Evolutionary conservation across 108 stramenopile genomes (phyloP), one percentile per base, ranked within the genome.

Genomic region (Nitzschia sp.): DNA sequence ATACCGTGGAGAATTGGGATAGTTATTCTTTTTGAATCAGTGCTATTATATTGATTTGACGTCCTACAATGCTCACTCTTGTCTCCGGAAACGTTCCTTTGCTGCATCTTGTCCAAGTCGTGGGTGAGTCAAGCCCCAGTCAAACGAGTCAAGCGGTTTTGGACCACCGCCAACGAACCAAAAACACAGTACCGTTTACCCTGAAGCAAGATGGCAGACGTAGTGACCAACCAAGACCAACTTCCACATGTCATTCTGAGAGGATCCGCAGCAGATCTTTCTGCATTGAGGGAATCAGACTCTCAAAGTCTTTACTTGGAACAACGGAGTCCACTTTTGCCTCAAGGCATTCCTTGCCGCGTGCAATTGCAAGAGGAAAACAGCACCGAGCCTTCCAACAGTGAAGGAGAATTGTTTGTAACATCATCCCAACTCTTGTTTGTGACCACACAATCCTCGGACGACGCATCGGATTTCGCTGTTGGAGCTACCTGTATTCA

Each of bases 401-500:
- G 17, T 15, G 46, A 48, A 48, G 71, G 67, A 29, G 39, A 63
- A 21, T 65, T 71, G 14, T 64, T 46, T 20, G 53, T 65, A 2
- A 76, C 79, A n/a, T 53, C 62, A 12, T 52, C 55, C 46, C 82
- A 80, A 57, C 52, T 77, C 17, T 46, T 73, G 14, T 80, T 72
- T 63, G 63, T 77, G 0, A 25, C 76, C 0, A 1, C 61, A 8
- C 19, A 8, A 22, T 12, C 29, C 8, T 43, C 61, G 12, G 17
- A 8, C 3, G 41, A 10, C 10, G 6, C 2, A 1, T 15, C 34
- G n/a, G 89, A 90, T 76, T 37, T 84, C 15, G 79, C 85, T 10
- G 67, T 90, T 42, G 85, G 82, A 56, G 89, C 80, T 8, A 67
- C 76, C 15, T 87, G 86, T 52, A 86, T 90, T 69, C 76, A 75